Percentiles rank a stretch among this genome's conserved stretches.
Conservation (phyloP, 2,329 filamentous ascomycete genomes). For the Hypoxylon sp. region DNA sequence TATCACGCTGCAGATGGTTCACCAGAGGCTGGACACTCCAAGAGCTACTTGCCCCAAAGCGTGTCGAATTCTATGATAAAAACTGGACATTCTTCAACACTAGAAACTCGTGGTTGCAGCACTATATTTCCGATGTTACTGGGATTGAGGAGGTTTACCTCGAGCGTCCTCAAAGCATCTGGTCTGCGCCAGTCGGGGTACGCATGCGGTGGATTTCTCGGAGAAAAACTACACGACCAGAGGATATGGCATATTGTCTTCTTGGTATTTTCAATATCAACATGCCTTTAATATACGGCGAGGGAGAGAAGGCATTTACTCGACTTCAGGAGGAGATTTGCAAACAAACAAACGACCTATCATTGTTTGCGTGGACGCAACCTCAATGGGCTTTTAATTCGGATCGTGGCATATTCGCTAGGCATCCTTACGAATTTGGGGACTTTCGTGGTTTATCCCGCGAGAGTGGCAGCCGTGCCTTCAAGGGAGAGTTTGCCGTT, state of each 20-base stretch:
- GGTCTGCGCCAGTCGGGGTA: constrained; percentile 5
- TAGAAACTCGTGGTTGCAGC: constrained; percentile 9
- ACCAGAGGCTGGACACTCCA: constrained; percentile 34
- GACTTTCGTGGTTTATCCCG: not conserved
- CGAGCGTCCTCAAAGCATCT: not conserved
- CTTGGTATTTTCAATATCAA: constrained; percentile 33
- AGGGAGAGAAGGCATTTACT: constrained; percentile 24
- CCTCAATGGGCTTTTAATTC: constrained; percentile 1
- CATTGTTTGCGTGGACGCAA: constrained; percentile 30
- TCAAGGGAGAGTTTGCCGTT: constrained; percentile 11
- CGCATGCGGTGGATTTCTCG: constrained; percentile 32
- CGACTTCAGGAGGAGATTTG: constrained; percentile 33
- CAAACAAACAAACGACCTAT: constrained; percentile 27
- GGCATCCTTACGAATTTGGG: constrained; percentile 17
- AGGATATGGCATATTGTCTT: constrained; percentile 35
- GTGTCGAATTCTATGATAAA: constrained; percentile 29
- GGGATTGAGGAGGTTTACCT: constrained; percentile 22
- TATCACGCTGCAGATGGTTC: constrained; percentile 17
- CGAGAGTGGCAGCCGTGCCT: not conserved
- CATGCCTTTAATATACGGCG: constrained; percentile 31
- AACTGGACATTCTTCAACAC: constrained; percentile 27
- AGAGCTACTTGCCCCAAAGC: constrained; percentile 30
- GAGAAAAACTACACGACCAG: constrained; percentile 21
- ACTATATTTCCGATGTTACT: constrained; percentile 18
- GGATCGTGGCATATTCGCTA: constrained; percentile 19